A percentile compares a stretch with the other conserved stretches of the same genome.
These are phyloP conservation scores for Myxozyma geophila DNA, from an alignment of 805 yeast genomes.

Conservation along the genomic window DNA sequence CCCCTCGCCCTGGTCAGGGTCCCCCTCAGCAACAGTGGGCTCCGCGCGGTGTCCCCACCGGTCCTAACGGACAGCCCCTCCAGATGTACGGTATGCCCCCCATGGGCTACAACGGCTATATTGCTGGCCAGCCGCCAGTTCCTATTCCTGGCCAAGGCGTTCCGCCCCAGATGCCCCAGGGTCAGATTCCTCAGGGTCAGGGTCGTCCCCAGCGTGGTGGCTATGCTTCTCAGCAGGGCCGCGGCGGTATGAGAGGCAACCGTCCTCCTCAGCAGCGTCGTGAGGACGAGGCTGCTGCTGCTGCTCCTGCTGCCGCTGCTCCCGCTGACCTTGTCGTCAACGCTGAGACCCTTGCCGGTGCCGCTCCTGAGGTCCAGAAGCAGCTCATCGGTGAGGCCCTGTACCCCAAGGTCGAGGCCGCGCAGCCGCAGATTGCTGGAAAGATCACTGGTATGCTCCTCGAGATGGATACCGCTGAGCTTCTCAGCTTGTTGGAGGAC, in stretches of 20 bases:
- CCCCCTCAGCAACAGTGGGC: conserved; percentile 48
- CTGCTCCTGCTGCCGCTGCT: conserved; percentile 19
- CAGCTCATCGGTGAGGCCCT: conserved; percentile 97
- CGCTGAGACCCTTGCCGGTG: conserved; percentile 59
- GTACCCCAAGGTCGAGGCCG: conserved; percentile 87
- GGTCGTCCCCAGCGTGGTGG: conserved; percentile 32
- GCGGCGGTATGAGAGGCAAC: conserved; percentile 41
- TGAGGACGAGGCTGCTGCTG: conserved; percentile 23
- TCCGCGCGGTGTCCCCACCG: conserved; percentile 64
- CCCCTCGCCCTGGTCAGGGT: conserved; percentile 44
- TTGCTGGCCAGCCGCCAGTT: conserved; percentile 46
- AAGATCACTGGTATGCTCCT: conserved; percentile 98
- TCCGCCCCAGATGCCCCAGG: conserved; percentile 47
- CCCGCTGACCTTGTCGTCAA: conserved; percentile 43
- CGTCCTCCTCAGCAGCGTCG: conserved; percentile 33
- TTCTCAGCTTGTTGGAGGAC: conserved; percentile 84
- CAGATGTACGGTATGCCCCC: conserved; percentile 88
- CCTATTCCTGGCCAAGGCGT: conserved; percentile 46
- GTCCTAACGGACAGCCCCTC: conserved; percentile 83
- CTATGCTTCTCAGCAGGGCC: conserved; percentile 25
- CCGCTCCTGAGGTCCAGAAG: conserved; percentile 83
- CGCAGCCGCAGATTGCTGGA: conserved; percentile 94
- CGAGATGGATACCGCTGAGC: conserved; percentile 91
- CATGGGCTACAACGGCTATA: conserved; percentile 60
- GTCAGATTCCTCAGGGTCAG: conserved; percentile 46